A percentile compares a stretch with the other conserved stretches of the same genome.
Conservation (phyloP, 2,329 filamentous ascomycete species). For the Paramyrothecium roridum region DNA sequence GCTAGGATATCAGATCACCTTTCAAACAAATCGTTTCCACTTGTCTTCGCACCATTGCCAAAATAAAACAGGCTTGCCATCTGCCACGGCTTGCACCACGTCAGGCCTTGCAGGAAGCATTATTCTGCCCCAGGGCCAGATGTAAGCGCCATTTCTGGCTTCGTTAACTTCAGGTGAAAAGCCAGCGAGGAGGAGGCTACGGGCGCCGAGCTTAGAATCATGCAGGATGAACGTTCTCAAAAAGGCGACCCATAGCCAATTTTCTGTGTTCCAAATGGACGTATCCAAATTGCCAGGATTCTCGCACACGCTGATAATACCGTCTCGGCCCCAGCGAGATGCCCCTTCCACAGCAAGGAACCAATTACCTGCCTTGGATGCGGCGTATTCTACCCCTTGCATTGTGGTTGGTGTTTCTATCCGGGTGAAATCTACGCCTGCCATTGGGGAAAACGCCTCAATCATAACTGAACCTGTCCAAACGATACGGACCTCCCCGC, state of each 20-base stretch:
- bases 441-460: constrained; percentile 15
- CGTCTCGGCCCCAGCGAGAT: no score
- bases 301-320: no score
- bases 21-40: no score
- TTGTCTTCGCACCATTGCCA: no score
- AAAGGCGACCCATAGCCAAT: no score
- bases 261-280: no score
- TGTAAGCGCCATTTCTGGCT: constrained; percentile 23
- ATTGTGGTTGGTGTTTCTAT: constrained; percentile 17
- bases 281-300: no score
- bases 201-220: constrained; percentile 28
- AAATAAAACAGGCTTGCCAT: no score
- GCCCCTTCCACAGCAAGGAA: no score
- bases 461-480: constrained; percentile 26
- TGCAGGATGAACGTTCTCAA: constrained; percentile 26
- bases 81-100: no score
- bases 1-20: no score
- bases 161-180: constrained; percentile 30
- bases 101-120: background rate
- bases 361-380: constrained; percentile 22
- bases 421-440: constrained; percentile 23
- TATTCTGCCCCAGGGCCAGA: constrained; percentile 25
- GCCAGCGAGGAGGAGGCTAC: constrained; percentile 36
- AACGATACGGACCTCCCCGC: constrained; percentile 20
- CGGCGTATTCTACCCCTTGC: constrained; percentile 22